These are phyloP conservation scores for Starmerella riodocensis DNA, from an alignment of 805 yeast species.

Conservation along the genomic window DNA sequence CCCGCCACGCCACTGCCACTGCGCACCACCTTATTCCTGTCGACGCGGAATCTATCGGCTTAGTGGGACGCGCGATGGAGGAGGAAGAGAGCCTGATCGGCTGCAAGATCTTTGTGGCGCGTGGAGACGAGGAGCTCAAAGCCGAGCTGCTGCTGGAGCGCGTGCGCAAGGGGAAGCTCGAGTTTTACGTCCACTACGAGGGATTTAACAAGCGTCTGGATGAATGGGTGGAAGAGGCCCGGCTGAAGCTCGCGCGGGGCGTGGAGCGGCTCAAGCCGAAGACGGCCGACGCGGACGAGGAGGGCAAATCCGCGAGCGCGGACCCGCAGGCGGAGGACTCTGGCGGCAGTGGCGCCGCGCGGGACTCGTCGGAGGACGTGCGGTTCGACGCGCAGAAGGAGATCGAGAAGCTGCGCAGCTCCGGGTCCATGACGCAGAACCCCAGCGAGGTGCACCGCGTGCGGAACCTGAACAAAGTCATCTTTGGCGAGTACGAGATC, in stretches of 20 bases:
- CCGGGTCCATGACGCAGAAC: constrained; percentile 95
- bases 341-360: constrained; percentile 34
- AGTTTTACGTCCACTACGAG: constrained; percentile 84
- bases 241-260: constrained; percentile 60
- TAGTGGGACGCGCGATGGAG: no score
- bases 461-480: constrained; percentile 62
- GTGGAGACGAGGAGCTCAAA: constrained; percentile 63
- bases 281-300: constrained; percentile 31
- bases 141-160: constrained; percentile 80
- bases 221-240: constrained; percentile 72
- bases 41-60: no score
- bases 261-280: constrained; percentile 54
- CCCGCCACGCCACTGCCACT: no score
- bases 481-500: constrained; percentile 78
- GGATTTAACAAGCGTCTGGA: constrained; percentile 93
- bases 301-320: constrained; percentile 20
- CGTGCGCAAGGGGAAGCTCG: constrained; percentile 58
- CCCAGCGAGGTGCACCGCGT: constrained; percentile 81
- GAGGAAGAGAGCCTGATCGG: constrained; percentile 36
- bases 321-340: constrained; percentile 18
- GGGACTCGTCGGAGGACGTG: constrained; percentile 61
- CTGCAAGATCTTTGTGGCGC: constrained; percentile 66
- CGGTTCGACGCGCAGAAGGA: constrained; percentile 85
- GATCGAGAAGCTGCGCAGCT: constrained; percentile 75
- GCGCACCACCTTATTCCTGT: no score